Conservation (phyloP, 208 protist species). For the Trypanosoma lewisi region DNA sequence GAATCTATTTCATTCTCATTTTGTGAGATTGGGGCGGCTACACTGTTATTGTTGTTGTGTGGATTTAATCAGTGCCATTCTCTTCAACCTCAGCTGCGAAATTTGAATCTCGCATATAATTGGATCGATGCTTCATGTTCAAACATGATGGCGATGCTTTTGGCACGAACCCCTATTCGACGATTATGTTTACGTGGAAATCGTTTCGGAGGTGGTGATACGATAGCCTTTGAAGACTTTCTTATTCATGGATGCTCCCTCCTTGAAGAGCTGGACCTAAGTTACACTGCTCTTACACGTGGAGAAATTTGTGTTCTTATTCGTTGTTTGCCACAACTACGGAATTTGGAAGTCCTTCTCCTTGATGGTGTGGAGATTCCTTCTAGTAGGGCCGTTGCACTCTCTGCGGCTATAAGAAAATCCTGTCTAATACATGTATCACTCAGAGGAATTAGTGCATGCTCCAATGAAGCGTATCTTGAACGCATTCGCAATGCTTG, state of each 20-base stretch:
- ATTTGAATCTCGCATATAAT: conserved; percentile 81
- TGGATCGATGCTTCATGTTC: conserved; percentile 38
- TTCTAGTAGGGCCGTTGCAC: conserved; percentile 31
- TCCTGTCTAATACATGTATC: conserved; percentile 53
- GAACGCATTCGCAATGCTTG: conserved; percentile 26
- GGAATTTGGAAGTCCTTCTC: conserved; percentile 51
- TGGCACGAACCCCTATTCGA: conserved; percentile 45
- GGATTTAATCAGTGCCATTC: conserved; percentile 25
- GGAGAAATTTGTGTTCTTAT: conserved; percentile 58
- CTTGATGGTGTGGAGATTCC: conserved; percentile 64
- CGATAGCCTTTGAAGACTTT: conserved; percentile 51
- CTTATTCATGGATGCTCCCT: conserved; percentile 50
- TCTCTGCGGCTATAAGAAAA: conserved; percentile 41
- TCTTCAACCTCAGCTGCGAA: conserved; percentile 25
- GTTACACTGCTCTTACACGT: conserved; percentile 50
- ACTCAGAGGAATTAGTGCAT: conserved; percentile 30
- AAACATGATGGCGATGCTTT: conserved; percentile 42
- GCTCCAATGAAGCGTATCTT: conserved; percentile 27
- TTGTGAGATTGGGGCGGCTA: conserved; percentile 60
- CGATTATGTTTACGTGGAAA: conserved; percentile 74
- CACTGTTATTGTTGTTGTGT: conserved; percentile 53
- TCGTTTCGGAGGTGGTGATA: conserved; percentile 38
- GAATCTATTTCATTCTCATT: conserved; percentile 62
- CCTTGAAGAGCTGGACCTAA: conserved; percentile 76
- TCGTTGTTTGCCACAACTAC: conserved; percentile 51